A percentile compares a stretch with the other conserved stretches of the same genome.
phyloP scores from a whole-genome alignment of 108 stramenopile genomes.

The Nannochloropsis salina region DNA sequence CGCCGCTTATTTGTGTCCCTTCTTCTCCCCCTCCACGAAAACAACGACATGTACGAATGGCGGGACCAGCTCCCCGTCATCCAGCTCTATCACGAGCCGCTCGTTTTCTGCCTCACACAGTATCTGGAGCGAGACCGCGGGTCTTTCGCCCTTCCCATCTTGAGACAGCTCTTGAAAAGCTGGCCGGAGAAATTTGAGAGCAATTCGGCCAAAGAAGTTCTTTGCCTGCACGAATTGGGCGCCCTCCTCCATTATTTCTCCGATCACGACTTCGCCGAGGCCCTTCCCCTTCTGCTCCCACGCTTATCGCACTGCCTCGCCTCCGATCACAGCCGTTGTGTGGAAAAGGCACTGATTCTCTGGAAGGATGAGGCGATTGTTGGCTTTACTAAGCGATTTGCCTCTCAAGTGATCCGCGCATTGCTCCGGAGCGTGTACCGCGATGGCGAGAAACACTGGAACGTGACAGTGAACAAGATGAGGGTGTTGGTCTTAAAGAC shows the following conservation, averaged over 20 bases:
- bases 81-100: conserved; percentile 31
- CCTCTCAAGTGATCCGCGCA: neutral
- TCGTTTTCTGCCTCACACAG: conserved; percentile 14
- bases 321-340: conserved; percentile 51
- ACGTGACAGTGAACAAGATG: conserved; percentile 58
- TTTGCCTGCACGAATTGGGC: conserved; percentile 57
- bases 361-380: conserved; percentile 49
- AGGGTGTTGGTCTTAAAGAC: conserved; percentile 24
- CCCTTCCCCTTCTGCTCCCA: conserved; percentile 28
- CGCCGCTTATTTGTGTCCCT: neutral
- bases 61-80: conserved; percentile 37
- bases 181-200: conserved; percentile 55
- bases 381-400: conserved; percentile 25
- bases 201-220: conserved; percentile 60
- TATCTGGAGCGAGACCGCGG: neutral
- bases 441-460: conserved; percentile 54
- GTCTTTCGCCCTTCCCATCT: neutral
- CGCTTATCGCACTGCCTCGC: conserved; percentile 42
- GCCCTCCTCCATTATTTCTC: conserved; percentile 29
- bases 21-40: conserved; percentile 32
- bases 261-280: conserved; percentile 22
- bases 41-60: conserved; percentile 40
- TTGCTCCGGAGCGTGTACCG: conserved; percentile 38
- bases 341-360: conserved; percentile 49
- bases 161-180: conserved; percentile 18